These are phyloP conservation scores for Dictyostelium citrinum DNA, from an alignment of 78 protist genomes.

Conservation along the genomic window DNA sequence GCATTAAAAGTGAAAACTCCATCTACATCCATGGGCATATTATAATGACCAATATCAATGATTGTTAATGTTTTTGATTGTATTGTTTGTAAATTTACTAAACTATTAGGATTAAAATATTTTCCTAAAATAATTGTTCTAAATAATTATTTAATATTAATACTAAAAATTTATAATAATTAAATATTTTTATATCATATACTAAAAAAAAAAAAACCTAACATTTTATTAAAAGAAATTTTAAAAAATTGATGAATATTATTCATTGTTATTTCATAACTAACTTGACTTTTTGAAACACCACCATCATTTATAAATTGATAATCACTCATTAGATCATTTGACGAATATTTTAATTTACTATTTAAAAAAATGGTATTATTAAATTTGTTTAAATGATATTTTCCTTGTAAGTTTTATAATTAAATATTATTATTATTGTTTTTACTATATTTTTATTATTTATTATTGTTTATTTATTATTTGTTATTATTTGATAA, in stretches of 20 bases:
- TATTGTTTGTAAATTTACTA: background rate
- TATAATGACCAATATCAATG: background rate
- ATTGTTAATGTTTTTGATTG: background rate
- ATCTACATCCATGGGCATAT: background rate
- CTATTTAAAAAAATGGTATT: background rate
- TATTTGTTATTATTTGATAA: too few relatives aligned
- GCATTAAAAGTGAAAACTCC: background rate
- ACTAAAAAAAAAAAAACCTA: background rate
- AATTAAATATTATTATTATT: too few relatives aligned
- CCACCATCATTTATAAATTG: background rate
- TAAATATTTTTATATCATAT: too few relatives aligned
- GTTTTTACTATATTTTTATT: too few relatives aligned
- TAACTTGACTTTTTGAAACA: background rate
- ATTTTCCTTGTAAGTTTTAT: too few relatives aligned
- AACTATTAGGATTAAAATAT: background rate
- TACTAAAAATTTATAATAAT: too few relatives aligned
- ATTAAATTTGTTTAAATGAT: too few relatives aligned
- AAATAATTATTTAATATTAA: background rate
- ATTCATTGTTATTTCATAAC: background rate
- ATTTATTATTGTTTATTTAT: too few relatives aligned
- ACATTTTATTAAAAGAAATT: background rate
- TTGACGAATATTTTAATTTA: background rate
- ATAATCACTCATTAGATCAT: background rate
- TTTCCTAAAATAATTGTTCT: background rate
- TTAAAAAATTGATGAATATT: background rate